These are phyloP conservation scores for Fusarium haematococcum DNA, from an alignment of 2,329 filamentous ascomycete genomes.

Conservation along the genomic window DNA sequence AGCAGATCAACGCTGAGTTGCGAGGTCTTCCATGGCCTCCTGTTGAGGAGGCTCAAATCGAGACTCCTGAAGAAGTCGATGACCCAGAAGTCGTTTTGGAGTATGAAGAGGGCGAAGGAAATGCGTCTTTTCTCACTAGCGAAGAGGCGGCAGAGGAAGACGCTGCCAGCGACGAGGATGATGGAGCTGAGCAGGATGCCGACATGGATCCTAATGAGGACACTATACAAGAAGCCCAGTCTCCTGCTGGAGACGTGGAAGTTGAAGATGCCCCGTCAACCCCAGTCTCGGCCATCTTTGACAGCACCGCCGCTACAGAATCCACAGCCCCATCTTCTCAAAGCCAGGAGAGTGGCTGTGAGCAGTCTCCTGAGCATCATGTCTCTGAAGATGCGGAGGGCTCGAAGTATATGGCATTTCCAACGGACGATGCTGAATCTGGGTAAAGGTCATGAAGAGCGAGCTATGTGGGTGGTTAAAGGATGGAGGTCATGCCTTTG, in stretches of 20 bases:
- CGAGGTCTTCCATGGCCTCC: constrained; percentile 46
- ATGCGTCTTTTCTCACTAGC: background rate
- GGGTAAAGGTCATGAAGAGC: background rate
- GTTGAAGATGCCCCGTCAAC: background rate
- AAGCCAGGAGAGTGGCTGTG: background rate
- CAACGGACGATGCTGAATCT: background rate
- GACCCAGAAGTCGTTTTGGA: background rate
- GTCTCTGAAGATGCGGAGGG: background rate
- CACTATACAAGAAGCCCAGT: background rate
- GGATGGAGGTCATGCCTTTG: background rate
- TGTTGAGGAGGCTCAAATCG: background rate
- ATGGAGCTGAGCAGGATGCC: background rate
- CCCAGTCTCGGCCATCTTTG: background rate
- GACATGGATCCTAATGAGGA: background rate
- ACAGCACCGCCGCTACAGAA: background rate
- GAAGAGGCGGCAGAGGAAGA: background rate
- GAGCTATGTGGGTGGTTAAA: background rate
- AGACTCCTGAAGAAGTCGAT: background rate
- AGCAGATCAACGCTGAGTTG: constrained; percentile 49
- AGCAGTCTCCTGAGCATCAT: background rate
- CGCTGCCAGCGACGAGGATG: background rate
- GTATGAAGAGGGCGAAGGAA: background rate
- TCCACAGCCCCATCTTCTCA: background rate
- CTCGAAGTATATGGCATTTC: background rate
- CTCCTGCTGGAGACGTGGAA: background rate